These are phyloP conservation scores for Blastobotrys serpentis DNA, from an alignment of 1,139 yeast species.

Conservation along the genomic window DNA sequence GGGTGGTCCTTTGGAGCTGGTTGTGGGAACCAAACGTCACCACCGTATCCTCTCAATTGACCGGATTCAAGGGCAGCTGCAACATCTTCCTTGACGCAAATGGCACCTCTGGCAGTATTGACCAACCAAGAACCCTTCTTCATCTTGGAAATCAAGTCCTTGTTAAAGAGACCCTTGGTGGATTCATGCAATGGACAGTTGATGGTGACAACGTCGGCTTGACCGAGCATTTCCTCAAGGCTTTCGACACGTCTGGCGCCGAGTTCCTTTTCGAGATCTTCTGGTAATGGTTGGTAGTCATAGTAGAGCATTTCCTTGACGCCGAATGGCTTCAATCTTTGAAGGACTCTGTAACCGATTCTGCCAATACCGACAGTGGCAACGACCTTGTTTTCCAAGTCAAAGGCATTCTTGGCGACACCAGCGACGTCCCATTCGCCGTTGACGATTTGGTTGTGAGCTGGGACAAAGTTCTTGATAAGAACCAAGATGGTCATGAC, in stretches of 20 bases:
- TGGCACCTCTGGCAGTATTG: slow-evolving; percentile 85
- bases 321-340: slow-evolving; percentile 70
- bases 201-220: slow-evolving; percentile 73
- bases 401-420: slow-evolving; percentile 70
- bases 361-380: slow-evolving; percentile 84
- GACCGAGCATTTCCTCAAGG: slow-evolving; percentile 65
- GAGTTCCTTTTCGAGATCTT: slow-evolving; percentile 55
- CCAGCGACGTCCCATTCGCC: slow-evolving; percentile 80
- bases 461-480: slow-evolving; percentile 76
- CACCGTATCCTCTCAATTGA: slow-evolving; percentile 75
- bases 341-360: slow-evolving; percentile 74
- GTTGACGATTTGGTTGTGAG: slow-evolving; percentile 62
- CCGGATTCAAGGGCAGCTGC: slow-evolving; percentile 72
- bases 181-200: slow-evolving; percentile 76
- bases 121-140: slow-evolving; percentile 76
- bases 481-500: slow-evolving; percentile 69
- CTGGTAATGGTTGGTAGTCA: slow-evolving; percentile 71
- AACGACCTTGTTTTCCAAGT: slow-evolving; percentile 70
- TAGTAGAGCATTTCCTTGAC: slow-evolving; percentile 71
- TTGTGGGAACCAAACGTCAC: slow-evolving; percentile 82
- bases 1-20: slow-evolving; percentile 78
- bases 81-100: slow-evolving; percentile 68
- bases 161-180: slow-evolving; percentile 65
- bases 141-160: slow-evolving; percentile 65
- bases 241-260: slow-evolving; percentile 61